Evolutionary conservation across 306 rosid species (phyloP).

Genomic region (Gastrolobium villosum): DNA sequence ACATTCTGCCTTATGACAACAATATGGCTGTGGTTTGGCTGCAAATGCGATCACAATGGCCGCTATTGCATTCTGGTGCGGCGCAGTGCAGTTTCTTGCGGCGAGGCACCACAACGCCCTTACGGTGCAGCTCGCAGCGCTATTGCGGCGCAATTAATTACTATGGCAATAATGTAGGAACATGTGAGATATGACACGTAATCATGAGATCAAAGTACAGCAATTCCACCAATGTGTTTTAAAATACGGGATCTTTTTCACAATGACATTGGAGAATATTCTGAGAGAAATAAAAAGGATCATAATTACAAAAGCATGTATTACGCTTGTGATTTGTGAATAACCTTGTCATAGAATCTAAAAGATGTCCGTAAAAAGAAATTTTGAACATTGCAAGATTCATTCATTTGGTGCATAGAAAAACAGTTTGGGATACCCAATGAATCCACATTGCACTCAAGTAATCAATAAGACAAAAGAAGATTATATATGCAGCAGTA

Average conservation of each 20-base stretch:
- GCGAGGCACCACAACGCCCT: no score
- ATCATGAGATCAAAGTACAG: slow-evolving; percentile 4
- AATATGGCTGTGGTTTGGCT: no score
- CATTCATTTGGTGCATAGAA: neutral
- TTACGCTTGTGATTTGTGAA: neutral
- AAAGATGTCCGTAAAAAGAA: neutral
- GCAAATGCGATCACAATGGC: no score
- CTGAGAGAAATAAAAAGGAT: neutral
- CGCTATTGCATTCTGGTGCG: no score
- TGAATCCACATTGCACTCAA: slow-evolving; percentile 15
- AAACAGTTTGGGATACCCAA: neutral
- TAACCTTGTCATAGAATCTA: slow-evolving; percentile 1
- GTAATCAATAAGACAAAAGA: neutral
- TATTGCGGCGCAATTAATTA: no score
- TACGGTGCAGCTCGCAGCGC: no score
- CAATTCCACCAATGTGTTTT: neutral
- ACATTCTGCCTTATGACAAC: no score
- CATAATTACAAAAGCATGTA: slow-evolving; percentile 7
- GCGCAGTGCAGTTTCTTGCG: no score
- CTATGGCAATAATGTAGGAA: neutral
- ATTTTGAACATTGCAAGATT: neutral
- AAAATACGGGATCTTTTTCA: neutral
- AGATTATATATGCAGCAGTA: neutral
- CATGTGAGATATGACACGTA: neutral
- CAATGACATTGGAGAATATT: neutral